Evolutionary conservation across 805 yeast genomes (phyloP).

Genomic region (Metschnikowia santaceciliae): DNA sequence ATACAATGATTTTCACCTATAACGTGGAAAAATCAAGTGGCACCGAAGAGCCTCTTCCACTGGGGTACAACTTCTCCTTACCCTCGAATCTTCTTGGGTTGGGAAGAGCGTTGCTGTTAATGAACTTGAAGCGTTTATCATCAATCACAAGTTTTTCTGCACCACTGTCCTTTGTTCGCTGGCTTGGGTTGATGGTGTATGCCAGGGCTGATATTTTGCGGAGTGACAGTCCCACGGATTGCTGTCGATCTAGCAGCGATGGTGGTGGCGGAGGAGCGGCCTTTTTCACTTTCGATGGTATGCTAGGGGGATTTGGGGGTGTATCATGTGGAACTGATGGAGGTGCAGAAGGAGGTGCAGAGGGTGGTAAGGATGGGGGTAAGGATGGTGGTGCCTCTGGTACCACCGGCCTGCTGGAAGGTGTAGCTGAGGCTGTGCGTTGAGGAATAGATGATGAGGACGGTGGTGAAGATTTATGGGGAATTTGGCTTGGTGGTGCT

Average conservation of each 20-base stretch:
- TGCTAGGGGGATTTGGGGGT: slow-evolving; percentile 7
- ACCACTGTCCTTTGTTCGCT: slow-evolving; percentile 17
- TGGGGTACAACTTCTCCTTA: slow-evolving; percentile 74
- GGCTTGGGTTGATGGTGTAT: slow-evolving; percentile 52
- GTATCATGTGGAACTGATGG: slow-evolving; percentile 16
- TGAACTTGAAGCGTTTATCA: slow-evolving; percentile 66
- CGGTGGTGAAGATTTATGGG: neutral
- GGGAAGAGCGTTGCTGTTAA: slow-evolving; percentile 68
- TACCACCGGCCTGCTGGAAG: neutral
- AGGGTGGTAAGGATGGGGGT: slow-evolving; percentile 7
- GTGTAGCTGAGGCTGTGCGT: neutral
- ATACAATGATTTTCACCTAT: neutral
- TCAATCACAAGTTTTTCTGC: slow-evolving; percentile 49
- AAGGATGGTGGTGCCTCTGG: neutral
- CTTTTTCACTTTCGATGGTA: slow-evolving; percentile 17
- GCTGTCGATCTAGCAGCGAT: slow-evolving; percentile 35
- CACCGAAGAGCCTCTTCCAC: slow-evolving; percentile 91
- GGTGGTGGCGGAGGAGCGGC: slow-evolving; percentile 29
- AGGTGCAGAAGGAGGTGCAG: slow-evolving; percentile 14
- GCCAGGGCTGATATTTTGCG: slow-evolving; percentile 63
- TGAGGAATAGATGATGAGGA: neutral
- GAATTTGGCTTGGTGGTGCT: slow-evolving; percentile 4
- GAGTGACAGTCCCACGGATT: slow-evolving; percentile 46
- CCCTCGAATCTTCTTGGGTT: slow-evolving; percentile 80
- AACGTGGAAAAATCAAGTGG: slow-evolving; percentile 61